Conservation (phyloP, 768 basidiomycete genomes). For the Collybia nuda region DNA sequence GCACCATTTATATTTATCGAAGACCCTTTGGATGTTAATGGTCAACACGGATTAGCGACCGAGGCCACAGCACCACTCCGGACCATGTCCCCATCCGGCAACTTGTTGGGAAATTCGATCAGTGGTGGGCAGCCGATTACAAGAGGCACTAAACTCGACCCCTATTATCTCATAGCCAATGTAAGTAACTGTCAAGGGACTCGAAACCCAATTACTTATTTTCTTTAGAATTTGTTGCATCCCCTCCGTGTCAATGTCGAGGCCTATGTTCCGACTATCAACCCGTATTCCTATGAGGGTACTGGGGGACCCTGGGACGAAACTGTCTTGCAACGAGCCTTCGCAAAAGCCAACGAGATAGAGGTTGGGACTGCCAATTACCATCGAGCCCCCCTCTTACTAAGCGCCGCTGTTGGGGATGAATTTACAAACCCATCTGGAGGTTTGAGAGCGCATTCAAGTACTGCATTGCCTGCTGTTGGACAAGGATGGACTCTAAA, state of each 20-base stretch:
- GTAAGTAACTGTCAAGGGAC: slow-evolving; percentile 36
- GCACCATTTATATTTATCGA: slow-evolving; percentile 97
- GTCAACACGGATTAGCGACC: slow-evolving; percentile 44
- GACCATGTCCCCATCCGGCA: neutral
- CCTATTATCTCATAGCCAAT: slow-evolving; percentile 86
- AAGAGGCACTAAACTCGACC: slow-evolving; percentile 76
- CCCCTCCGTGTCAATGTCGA: slow-evolving; percentile 71
- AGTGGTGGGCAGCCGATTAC: slow-evolving; percentile 31
- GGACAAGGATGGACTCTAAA: slow-evolving; percentile 50
- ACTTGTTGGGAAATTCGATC: slow-evolving; percentile 15
- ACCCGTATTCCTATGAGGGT: slow-evolving; percentile 70
- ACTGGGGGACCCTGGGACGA: slow-evolving; percentile 67
- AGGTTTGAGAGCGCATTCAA: slow-evolving; percentile 21
- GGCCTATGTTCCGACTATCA: slow-evolving; percentile 52
- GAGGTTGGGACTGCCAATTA: slow-evolving; percentile 49
- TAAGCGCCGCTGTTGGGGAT: slow-evolving; percentile 36
- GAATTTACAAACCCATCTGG: slow-evolving; percentile 23
- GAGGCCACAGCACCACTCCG: slow-evolving; percentile 37
- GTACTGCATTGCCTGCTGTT: slow-evolving; percentile 19
- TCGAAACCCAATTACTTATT: slow-evolving; percentile 1
- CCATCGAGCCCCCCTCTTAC: slow-evolving; percentile 32
- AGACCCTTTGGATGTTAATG: slow-evolving; percentile 75
- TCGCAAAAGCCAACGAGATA: slow-evolving; percentile 57
- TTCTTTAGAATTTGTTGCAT: slow-evolving; percentile 52
- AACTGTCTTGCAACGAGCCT: slow-evolving; percentile 61